Evolutionary conservation across 2,329 filamentous ascomycete genomes (phyloP).

Genomic region (Colletotrichum siamense): DNA sequence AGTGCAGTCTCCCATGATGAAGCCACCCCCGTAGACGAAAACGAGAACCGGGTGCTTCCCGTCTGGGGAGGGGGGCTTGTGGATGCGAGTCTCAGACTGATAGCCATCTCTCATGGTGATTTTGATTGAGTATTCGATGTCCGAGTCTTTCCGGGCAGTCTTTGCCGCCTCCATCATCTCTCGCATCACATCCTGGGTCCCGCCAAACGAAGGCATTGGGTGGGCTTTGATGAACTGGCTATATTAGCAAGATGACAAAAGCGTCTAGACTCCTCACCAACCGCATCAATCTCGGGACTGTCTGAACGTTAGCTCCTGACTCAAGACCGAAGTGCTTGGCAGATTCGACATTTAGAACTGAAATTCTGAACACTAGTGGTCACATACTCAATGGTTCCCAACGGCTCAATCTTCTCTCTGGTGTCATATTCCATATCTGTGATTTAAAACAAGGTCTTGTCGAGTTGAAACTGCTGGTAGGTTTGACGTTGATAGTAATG

Average conservation of each 20-base stretch:
- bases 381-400: background rate
- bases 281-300: background rate
- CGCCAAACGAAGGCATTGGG: background rate
- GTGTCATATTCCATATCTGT: background rate
- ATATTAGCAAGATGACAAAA: background rate
- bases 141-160: background rate
- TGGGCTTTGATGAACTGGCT: background rate
- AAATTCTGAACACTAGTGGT: fast-evolving
- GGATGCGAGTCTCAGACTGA: background rate
- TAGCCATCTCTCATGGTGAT: background rate
- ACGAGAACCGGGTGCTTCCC: conserved; percentile 1
- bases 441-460: fast-evolving
- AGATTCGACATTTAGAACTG: background rate
- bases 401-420: background rate
- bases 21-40: conserved; percentile 11
- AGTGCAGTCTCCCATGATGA: background rate
- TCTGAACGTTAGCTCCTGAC: background rate
- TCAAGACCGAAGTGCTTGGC: background rate
- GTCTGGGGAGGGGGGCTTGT: background rate
- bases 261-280: background rate
- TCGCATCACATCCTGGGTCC: background rate
- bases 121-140: background rate
- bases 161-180: background rate
- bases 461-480: fast-evolving
- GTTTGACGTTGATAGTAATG: background rate